Conservation (phyloP, 257 asterid genomes). For the Salvia miltiorrhiza region DNA sequence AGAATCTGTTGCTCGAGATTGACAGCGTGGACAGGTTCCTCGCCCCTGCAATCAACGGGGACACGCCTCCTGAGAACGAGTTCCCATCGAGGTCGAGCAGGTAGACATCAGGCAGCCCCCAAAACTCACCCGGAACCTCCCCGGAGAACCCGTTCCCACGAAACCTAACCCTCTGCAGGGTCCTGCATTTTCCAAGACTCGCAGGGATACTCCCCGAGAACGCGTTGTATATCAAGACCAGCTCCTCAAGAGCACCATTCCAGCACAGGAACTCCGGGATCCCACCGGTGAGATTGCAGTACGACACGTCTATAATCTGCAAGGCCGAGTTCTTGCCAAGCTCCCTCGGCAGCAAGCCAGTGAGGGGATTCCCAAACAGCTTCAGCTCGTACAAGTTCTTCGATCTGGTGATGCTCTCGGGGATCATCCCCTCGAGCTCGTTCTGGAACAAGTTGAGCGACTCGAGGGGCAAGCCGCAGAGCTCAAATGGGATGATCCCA, state of each 20-base stretch:
- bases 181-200: conserved; percentile 52
- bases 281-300: conserved; percentile 44
- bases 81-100: conserved; percentile 59
- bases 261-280: conserved; percentile 59
- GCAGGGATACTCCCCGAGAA: conserved; percentile 65
- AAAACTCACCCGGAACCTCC: conserved; percentile 52
- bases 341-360: conserved; percentile 59
- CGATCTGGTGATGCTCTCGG: conserved; percentile 61
- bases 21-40: conserved; percentile 44
- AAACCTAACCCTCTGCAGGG: conserved; percentile 53
- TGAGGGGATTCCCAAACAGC: conserved; percentile 44
- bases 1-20: conserved; percentile 53
- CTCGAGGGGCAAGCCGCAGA: conserved; percentile 68
- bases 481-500: conserved; percentile 64
- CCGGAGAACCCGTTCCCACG: conserved; percentile 46
- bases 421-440: conserved; percentile 57
- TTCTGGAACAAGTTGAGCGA: conserved; percentile 63
- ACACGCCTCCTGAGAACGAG: conserved; percentile 57
- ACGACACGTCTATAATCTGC: conserved; percentile 47
- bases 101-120: conserved; percentile 72
- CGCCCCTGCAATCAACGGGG: conserved; percentile 51
- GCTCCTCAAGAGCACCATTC: conserved; percentile 42
- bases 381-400: conserved; percentile 54
- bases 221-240: conserved; percentile 41
- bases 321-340: conserved; percentile 71